A percentile compares a stretch with the other conserved stretches of the same genome.
phyloP scores from a whole-genome alignment of 345 rosid genomes.

The Heritiera fomes region DNA sequence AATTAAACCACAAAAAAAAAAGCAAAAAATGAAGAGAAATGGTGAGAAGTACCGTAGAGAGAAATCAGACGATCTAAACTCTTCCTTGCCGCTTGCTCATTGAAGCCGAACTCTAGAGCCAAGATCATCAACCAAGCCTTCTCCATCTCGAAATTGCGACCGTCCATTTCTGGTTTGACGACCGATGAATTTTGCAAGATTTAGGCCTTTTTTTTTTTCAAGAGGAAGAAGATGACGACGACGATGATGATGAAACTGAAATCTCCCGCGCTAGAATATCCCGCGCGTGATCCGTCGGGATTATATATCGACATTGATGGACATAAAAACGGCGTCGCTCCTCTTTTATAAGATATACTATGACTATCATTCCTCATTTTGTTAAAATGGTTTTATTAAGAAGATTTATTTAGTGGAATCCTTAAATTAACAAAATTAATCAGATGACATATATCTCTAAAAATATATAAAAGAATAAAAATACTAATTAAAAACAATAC shows the following conservation, averaged over 20 bases:
- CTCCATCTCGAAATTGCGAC: slow-evolving; percentile 57
- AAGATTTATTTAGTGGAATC: no score
- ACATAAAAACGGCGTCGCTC: neutral
- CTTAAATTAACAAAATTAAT: no score
- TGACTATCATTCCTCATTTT: no score
- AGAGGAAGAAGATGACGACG: neutral
- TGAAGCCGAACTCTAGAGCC: slow-evolving; percentile 74
- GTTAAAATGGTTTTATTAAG: no score
- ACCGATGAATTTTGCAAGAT: neutral
- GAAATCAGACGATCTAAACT: slow-evolving; percentile 66
- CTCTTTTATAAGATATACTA: no score
- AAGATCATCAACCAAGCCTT: slow-evolving; percentile 64
- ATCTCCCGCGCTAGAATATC: slow-evolving; percentile 24
- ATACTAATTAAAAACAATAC: no score
- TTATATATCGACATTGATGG: neutral
- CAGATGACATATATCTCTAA: no score
- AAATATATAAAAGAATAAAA: no score
- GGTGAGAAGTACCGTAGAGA: slow-evolving; percentile 57
- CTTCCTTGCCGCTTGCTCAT: slow-evolving; percentile 54
- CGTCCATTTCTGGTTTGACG: slow-evolving; percentile 29
- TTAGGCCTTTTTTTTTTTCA: neutral
- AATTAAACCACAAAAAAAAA: neutral
- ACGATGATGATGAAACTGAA: neutral
- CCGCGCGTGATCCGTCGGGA: neutral
- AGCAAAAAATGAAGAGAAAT: neutral